Percentiles rank a stretch among this genome's conserved stretches.
phyloP scores from a whole-genome alignment of 371 early-diverging fungal species.

The Chytridium lagenaria region DNA sequence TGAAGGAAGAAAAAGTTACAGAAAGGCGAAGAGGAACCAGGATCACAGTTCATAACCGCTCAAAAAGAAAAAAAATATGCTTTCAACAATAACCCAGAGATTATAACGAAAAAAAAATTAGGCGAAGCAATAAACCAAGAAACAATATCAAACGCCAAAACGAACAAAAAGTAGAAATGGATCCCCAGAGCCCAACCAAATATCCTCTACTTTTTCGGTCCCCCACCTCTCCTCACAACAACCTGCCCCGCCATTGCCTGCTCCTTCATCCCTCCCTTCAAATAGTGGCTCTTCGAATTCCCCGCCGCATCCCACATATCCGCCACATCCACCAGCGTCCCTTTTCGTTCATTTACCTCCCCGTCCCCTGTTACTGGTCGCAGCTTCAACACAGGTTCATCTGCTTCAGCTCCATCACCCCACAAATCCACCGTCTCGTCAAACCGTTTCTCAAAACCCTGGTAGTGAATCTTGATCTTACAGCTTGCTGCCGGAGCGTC shows the following conservation, averaged over 20 bases:
- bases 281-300: background rate
- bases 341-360: background rate
- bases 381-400: background rate
- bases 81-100: too few species aligned
- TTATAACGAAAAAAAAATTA: too few species aligned
- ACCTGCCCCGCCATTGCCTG: background rate
- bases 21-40: too few species aligned
- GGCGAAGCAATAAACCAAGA: too few species aligned
- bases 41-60: too few species aligned
- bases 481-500: background rate
- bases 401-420: background rate
- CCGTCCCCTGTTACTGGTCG: background rate
- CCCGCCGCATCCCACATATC: background rate
- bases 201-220: background rate
- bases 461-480: conserved; percentile 17
- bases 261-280: conserved; percentile 6
- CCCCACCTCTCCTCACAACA: background rate
- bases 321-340: background rate
- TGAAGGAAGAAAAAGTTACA: too few species aligned
- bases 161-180: too few species aligned
- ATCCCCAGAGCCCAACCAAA: too few species aligned
- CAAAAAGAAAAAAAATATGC: too few species aligned
- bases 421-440: conserved; percentile 13
- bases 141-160: too few species aligned
- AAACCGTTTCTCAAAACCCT: background rate